These are phyloP conservation scores for Eutrema salsugineum DNA, from an alignment of 441 rosid genomes.

Conservation along the genomic window DNA sequence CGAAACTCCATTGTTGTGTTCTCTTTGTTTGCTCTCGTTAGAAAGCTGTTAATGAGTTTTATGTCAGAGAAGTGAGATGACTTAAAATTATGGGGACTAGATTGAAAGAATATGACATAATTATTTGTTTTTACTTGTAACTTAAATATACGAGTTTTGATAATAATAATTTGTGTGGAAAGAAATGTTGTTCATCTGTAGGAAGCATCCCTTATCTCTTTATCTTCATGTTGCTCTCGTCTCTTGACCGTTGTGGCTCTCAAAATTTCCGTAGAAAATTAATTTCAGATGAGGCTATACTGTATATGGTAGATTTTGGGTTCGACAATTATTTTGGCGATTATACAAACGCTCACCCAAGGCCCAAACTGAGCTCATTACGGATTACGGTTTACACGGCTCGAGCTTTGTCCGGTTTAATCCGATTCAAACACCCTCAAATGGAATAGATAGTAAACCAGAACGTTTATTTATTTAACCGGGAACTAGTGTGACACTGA, in stretches of 20 bases:
- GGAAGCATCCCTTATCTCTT: conserved; percentile 38
- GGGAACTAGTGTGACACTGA: not conserved
- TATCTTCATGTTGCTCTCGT: conserved; percentile 20
- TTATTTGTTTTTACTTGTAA: not conserved
- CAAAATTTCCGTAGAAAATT: not conserved
- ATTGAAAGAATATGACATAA: conserved; percentile 42
- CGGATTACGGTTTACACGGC: not conserved
- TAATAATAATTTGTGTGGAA: conserved; percentile 37
- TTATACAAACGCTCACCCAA: not conserved
- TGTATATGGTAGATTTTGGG: not conserved
- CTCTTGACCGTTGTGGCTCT: conserved; percentile 28
- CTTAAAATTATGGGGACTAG: conserved; percentile 27
- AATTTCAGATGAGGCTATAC: not conserved
- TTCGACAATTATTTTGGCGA: too few species aligned
- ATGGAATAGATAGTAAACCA: not conserved
- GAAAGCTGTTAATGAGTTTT: not conserved
- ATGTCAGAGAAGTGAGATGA: conserved; percentile 21
- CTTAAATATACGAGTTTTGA: not conserved
- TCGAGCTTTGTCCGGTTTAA: not conserved
- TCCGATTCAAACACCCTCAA: not conserved
- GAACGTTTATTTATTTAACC: not conserved
- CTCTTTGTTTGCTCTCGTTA: conserved; percentile 9
- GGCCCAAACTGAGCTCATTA: not conserved
- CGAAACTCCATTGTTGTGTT: conserved; percentile 48
- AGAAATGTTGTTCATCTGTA: conserved; percentile 19